Conservation (phyloP, 208 protist genomes). For the Herpetomonas samuelpessoai region DNA sequence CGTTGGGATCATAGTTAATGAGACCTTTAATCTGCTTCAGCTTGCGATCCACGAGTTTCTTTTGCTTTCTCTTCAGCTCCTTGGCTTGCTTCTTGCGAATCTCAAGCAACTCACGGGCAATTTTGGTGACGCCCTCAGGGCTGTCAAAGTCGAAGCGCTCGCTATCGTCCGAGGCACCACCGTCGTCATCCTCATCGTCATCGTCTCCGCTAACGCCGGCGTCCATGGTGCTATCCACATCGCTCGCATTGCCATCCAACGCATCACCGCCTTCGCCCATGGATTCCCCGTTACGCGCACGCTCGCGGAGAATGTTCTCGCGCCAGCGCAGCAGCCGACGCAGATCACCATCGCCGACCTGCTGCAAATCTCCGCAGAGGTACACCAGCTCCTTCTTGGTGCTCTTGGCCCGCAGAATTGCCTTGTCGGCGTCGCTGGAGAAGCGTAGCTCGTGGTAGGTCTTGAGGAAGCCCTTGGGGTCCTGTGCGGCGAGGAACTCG, state of each 20-base stretch:
- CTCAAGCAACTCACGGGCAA: conserved; percentile 86
- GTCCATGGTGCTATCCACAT: conserved; percentile 15
- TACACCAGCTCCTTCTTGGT: conserved; percentile 94
- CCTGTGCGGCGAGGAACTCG: conserved; percentile 90
- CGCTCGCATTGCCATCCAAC: conserved; percentile 23
- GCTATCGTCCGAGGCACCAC: conserved; percentile 28
- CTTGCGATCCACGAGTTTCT: conserved; percentile 91
- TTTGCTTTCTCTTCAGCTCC: conserved; percentile 91
- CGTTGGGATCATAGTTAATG: conserved; percentile 91
- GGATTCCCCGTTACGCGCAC: conserved; percentile 20
- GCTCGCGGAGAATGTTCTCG: conserved; percentile 75
- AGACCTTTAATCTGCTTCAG: conserved; percentile 91
- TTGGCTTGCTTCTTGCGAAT: conserved; percentile 82
- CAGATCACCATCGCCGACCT: conserved; percentile 94
- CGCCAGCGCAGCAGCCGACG: conserved; percentile 94
- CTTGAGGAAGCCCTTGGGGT: conserved; percentile 89
- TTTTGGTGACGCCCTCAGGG: conserved; percentile 69
- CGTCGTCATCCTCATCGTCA: conserved; percentile 31
- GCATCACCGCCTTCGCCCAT: conserved; percentile 20
- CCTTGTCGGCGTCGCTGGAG: conserved; percentile 77
- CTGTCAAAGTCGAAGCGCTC: conserved; percentile 74
- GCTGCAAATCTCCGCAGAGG: conserved; percentile 91
- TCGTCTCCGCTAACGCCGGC: conserved; percentile 12
- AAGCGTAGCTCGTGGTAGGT: conserved; percentile 90
- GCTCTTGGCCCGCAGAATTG: conserved; percentile 61